Conservation (phyloP, 495 filamentous ascomycete species). For the Lentithecium fluviatile region DNA sequence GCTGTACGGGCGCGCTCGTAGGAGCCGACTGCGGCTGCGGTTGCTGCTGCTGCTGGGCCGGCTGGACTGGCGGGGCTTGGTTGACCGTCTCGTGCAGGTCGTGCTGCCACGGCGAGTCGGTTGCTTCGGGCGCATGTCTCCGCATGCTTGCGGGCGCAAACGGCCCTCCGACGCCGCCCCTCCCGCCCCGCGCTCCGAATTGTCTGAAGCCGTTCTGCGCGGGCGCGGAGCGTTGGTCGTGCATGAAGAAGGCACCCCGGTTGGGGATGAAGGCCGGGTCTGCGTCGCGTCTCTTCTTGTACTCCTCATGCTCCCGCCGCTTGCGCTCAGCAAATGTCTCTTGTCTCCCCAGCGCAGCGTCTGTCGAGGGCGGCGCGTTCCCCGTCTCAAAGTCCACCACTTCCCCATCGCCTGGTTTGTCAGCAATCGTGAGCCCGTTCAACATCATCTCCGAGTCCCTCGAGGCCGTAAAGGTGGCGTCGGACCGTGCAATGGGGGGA, state of each 20-base stretch:
- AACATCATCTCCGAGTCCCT: constrained; percentile 87
- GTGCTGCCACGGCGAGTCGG: constrained; percentile 81
- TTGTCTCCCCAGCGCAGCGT: constrained; percentile 22
- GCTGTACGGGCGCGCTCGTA: background rate
- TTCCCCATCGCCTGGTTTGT: constrained; percentile 53
- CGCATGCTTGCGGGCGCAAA: constrained; percentile 55
- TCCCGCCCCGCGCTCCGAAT: constrained; percentile 46
- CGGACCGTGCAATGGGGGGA: constrained; percentile 32
- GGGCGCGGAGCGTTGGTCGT: constrained; percentile 82
- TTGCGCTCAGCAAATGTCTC: constrained; percentile 64
- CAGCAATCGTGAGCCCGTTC: constrained; percentile 71
- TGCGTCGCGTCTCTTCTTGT: constrained; percentile 78
- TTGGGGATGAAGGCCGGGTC: constrained; percentile 96
- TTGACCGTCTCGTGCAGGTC: constrained; percentile 81
- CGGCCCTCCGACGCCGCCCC: constrained; percentile 54
- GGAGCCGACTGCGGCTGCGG: background rate
- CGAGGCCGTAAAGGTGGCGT: constrained; percentile 39
- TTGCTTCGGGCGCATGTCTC: constrained; percentile 53
- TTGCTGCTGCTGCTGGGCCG: constrained; percentile 1
- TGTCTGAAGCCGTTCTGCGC: constrained; percentile 74
- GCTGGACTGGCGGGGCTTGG: constrained; percentile 46
- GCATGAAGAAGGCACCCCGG: constrained; percentile 92
- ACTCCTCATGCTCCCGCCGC: constrained; percentile 86
- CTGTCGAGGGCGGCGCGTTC: constrained; percentile 29
- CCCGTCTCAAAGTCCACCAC: constrained; percentile 68